phyloP scores from a whole-genome alignment of 345 rosid species.

The Rhodamnia argentea region DNA sequence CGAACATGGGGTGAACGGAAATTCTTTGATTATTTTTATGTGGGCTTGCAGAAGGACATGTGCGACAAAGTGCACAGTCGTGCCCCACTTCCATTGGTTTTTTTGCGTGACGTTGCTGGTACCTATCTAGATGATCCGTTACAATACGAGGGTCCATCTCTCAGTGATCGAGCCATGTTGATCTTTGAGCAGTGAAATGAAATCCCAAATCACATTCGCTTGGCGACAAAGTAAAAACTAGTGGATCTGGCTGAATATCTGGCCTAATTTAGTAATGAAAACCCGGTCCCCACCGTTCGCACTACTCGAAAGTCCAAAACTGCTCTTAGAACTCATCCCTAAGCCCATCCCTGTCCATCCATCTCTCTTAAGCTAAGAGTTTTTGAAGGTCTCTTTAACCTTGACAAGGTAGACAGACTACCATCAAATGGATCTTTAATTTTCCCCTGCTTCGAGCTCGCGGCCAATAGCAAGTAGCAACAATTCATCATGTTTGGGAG shows the following conservation, averaged over 20 bases:
- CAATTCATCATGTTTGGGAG: neutral
- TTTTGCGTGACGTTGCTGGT: neutral
- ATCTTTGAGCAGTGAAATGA: neutral
- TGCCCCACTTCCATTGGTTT: neutral
- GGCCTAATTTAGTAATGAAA: neutral
- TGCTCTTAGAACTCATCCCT: neutral
- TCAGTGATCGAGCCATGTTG: neutral
- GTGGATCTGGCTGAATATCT: neutral
- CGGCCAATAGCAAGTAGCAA: neutral
- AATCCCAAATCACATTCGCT: neutral
- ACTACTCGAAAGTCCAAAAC: neutral
- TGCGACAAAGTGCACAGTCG: neutral
- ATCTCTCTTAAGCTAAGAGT: too few relatives aligned
- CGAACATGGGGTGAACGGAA: neutral
- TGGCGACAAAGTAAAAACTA: neutral
- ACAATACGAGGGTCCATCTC: neutral
- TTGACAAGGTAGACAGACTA: too few relatives aligned
- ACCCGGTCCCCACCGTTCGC: neutral
- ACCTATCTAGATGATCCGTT: neutral
- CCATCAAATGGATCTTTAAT: neutral
- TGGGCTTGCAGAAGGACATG: too few relatives aligned
- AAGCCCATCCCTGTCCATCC: neutral
- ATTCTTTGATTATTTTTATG: neutral
- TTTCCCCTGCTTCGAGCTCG: neutral
- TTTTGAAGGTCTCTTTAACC: too few relatives aligned